A percentile compares a stretch with the other conserved stretches of the same genome.
phyloP scores from a whole-genome alignment of 2,329 filamentous ascomycete species.

The Rutstroemia sp. region DNA sequence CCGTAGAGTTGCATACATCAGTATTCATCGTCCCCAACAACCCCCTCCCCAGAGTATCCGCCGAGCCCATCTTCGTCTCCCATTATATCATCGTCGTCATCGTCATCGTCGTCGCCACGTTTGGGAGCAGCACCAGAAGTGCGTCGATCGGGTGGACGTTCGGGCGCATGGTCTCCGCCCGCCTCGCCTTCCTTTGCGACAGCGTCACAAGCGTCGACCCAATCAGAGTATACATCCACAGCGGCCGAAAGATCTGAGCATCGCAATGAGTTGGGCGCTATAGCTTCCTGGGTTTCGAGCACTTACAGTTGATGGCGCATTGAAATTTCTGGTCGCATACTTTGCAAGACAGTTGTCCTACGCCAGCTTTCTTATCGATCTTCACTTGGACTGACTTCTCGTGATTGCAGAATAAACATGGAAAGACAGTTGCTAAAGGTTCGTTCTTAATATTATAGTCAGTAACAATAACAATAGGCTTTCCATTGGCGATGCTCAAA shows the following conservation, averaged over 20 bases:
- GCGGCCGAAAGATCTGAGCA: conserved; percentile 72
- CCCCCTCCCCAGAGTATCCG: conserved; percentile 46
- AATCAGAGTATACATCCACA: conserved; percentile 95
- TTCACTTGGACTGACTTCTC: conserved; percentile 88
- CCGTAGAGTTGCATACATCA: conserved; percentile 22
- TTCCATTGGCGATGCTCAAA: not conserved
- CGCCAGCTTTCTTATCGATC: conserved; percentile 84
- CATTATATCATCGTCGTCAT: conserved; percentile 28
- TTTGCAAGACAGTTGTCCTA: conserved; percentile 82
- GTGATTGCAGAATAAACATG: conserved; percentile 97
- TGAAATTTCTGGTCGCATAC: conserved; percentile 92
- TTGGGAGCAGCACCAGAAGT: conserved; percentile 18
- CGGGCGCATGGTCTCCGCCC: conserved; percentile 22
- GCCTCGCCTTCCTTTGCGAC: conserved; percentile 54
- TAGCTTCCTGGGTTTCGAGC: not conserved
- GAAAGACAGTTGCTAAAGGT: conserved; percentile 74
- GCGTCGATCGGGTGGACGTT: conserved; percentile 16
- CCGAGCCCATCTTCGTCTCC: conserved; percentile 40
- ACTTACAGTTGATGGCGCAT: conserved; percentile 80
- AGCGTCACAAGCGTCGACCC: conserved; percentile 88
- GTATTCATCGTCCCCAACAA: conserved; percentile 49
- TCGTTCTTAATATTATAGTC: conserved; percentile 45
- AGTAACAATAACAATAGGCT: not conserved
- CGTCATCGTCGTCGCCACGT: conserved; percentile 27
- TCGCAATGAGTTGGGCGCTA: conserved; percentile 11